Conservation (phyloP, 768 basidiomycete species). For the Boletus subcaerulescens region DNA sequence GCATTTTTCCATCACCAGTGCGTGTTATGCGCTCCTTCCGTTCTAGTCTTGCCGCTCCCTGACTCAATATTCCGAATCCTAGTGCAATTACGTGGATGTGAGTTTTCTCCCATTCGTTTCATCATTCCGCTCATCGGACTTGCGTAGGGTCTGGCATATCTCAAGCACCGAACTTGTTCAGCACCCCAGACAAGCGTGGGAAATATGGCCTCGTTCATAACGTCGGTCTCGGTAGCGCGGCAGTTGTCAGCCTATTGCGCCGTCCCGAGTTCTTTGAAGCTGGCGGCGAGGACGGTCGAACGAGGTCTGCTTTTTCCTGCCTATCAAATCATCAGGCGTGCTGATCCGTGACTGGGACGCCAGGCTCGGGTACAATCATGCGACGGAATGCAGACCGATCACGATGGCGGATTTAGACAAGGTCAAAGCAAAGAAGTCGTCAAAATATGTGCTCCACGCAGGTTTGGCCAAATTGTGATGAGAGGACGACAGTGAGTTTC, state of each 20-base stretch:
- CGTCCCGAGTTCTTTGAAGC: conserved; percentile 71
- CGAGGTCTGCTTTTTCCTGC: conserved; percentile 40
- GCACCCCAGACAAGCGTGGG: conserved; percentile 56
- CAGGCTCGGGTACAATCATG: conserved; percentile 83
- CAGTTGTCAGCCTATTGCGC: conserved; percentile 67
- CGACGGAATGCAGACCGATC: conserved; percentile 56
- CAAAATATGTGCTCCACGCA: conserved; percentile 35
- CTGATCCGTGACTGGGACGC: background rate
- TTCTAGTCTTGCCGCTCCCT: background rate
- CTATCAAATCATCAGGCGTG: background rate
- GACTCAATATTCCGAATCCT: background rate
- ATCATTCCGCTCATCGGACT: background rate
- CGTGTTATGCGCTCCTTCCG: conserved; percentile 20
- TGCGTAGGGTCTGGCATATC: conserved; percentile 69
- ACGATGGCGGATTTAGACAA: conserved; percentile 64
- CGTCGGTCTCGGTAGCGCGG: conserved; percentile 77
- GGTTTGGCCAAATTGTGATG: conserved; percentile 34
- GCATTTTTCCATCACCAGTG: conserved; percentile 80
- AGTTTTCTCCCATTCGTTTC: background rate
- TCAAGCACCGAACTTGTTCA: conserved; percentile 69
- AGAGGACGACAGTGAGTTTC: too few relatives aligned
- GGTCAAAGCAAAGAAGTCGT: conserved; percentile 66
- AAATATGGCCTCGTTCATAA: conserved; percentile 77
- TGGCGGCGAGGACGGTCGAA: conserved; percentile 60
- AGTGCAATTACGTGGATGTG: conserved; percentile 75